These are phyloP conservation scores for Margaritispora aquatica DNA, from an alignment of 495 filamentous ascomycete species.

Conservation along the genomic window DNA sequence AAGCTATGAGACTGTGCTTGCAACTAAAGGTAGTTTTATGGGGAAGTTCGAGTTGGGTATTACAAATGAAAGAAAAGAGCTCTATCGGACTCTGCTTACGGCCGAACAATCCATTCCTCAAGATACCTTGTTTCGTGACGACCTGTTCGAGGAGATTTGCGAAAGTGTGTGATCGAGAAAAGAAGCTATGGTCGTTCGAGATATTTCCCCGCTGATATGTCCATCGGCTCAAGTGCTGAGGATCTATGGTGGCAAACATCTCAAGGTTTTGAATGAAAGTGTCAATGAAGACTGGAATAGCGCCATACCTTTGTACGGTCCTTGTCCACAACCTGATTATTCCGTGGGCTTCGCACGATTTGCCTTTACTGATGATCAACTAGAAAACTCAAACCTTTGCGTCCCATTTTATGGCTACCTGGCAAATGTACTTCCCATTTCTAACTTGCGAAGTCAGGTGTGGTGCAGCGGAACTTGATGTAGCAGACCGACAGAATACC, in stretches of 20 bases:
- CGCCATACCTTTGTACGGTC: constrained; percentile 26
- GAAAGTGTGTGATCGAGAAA: constrained; percentile 28
- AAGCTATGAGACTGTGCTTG: too few relatives aligned
- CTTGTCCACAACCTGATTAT: constrained; percentile 39
- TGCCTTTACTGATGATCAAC: constrained; percentile 35
- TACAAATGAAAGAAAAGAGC: constrained; percentile 20
- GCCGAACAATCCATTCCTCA: constrained; percentile 26
- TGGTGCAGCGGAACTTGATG: constrained; percentile 27
- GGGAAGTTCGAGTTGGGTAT: constrained; percentile 26
- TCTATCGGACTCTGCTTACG: constrained; percentile 28
- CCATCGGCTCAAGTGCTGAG: constrained; percentile 31
- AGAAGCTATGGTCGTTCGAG: constrained; percentile 32
- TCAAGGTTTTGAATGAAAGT: constrained; percentile 33
- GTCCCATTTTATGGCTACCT: constrained; percentile 34
- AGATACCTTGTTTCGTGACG: constrained; percentile 32
- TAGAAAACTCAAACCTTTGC: constrained; percentile 25
- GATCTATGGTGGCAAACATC: constrained; percentile 24
- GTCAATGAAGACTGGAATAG: constrained; percentile 39
- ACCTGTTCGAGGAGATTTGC: constrained; percentile 29
- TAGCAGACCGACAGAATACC: constrained; percentile 33
- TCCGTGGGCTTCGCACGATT: constrained; percentile 35
- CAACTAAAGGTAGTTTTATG: constrained; percentile 37
- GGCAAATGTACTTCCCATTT: constrained; percentile 37
- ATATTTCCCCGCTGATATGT: constrained; percentile 33
- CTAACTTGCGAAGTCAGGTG: constrained; percentile 35